Evolutionary conservation across 768 basidiomycete species (phyloP).

Genomic region (Serendipita vermifera): DNA sequence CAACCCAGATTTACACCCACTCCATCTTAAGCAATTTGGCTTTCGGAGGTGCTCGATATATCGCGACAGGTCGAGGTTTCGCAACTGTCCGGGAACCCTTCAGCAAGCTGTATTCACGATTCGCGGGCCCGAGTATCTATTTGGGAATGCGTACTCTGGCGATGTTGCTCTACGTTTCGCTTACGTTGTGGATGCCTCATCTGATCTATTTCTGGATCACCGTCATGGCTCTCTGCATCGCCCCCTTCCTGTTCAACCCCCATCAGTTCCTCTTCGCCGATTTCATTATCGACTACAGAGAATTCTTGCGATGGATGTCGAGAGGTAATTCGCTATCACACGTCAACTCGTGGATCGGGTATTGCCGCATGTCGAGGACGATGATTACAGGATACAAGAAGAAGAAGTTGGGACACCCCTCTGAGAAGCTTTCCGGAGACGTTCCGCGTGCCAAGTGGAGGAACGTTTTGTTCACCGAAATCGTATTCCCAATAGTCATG

Average conservation of each 20-base stretch:
- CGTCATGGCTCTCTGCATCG: slow-evolving; percentile 78
- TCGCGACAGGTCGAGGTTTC: slow-evolving; percentile 97
- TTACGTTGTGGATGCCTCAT: slow-evolving; percentile 84
- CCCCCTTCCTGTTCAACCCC: slow-evolving; percentile 99
- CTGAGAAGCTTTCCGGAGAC: slow-evolving; percentile 91
- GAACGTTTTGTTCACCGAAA: slow-evolving; percentile 75
- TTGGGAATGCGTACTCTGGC: slow-evolving; percentile 87
- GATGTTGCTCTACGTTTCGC: slow-evolving; percentile 85
- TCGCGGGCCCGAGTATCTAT: slow-evolving; percentile 97
- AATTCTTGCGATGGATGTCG: slow-evolving; percentile 98
- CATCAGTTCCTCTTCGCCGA: slow-evolving; percentile 97
- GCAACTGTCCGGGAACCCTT: slow-evolving; percentile 93
- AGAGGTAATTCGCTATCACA: slow-evolving; percentile 96
- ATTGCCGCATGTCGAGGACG: slow-evolving; percentile 93
- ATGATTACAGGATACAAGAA: slow-evolving; percentile 99
- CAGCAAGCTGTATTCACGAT: slow-evolving; percentile 91
- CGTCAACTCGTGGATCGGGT: slow-evolving; percentile 98
- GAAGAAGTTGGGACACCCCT: slow-evolving; percentile 91
- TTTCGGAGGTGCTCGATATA: slow-evolving; percentile 96
- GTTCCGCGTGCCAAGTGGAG: slow-evolving; percentile 90
- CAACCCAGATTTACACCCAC: slow-evolving; percentile 95
- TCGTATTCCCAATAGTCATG: slow-evolving; percentile 74
- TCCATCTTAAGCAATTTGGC: slow-evolving; percentile 95
- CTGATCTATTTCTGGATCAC: slow-evolving; percentile 98
- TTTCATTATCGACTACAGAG: slow-evolving; percentile 93